Base-by-base conservation (phyloP, 2,329 filamentous ascomycete genomes). In the Fusarium sp. region DNA sequence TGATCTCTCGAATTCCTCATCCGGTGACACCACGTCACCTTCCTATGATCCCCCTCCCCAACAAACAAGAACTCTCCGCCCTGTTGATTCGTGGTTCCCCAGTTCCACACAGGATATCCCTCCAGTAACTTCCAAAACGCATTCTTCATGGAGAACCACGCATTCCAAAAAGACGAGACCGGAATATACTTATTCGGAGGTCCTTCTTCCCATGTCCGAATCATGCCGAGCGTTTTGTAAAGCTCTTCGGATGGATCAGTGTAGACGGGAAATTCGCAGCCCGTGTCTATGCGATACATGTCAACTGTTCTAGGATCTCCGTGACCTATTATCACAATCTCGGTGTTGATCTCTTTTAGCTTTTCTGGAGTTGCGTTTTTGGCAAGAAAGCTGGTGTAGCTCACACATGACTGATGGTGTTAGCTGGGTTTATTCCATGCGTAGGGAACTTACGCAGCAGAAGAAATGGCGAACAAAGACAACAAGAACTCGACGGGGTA, bases 391-490 rank as follows among this genome's bases (percentile, higher is more conserved):
- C 35, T 57, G 13, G 57, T 42, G 35, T 74, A 74, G 37, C 19
- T 59, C 3, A 50, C 38, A 6, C 71, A 69, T 6, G 67, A 60
- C 71, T 73, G 21, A 23, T 8, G 2, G 4, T 3, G 21, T 73
- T 32, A 73, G 57, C 25, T 15, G 2, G 8, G 9, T 6, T 2
- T 8, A 9, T 10, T 1, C 9, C 5, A 16, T 13, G 8, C 6
- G 9, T 0, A 9, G 32, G 25, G 8, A 2, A 2, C 13, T 5
- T 74, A 65, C 71, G 11, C 60, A 40, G 13, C 71, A 74, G 16
- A 60, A 74, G 15, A 74, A 74, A 25, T 74, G 71, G 1, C 71
- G 71, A 11, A 74, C 32, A 19, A 74, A 74, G 2, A 74, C 56
- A 6, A 74, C 59, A 15, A 74, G 60, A 12, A 74, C 57, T 11